phyloP scores from a whole-genome alignment of 2,329 filamentous ascomycete species.

The Neofusicoccum sp. region DNA sequence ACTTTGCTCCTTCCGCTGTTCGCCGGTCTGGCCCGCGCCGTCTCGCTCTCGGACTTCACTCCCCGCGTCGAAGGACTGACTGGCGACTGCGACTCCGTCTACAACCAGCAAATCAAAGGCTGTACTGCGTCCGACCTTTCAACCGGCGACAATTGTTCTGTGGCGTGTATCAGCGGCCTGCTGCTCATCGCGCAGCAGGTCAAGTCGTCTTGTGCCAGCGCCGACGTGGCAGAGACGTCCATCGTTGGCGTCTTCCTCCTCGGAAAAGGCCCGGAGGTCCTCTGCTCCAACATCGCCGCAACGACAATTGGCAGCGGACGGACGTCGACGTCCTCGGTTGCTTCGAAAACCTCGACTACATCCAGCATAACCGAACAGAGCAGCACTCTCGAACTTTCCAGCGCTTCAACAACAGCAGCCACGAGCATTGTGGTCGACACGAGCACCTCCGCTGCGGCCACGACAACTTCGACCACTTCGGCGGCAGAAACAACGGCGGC shows the following conservation, averaged over 20 bases:
- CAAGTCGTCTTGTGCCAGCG: conserved; percentile 31
- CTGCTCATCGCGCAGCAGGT: conserved; percentile 35
- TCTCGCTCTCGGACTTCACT: conserved; percentile 46
- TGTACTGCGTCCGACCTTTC: conserved; percentile 38
- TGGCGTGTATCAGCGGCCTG: conserved; percentile 42
- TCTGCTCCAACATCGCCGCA: conserved; percentile 39
- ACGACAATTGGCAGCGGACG: conserved; percentile 19
- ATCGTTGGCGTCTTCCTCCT: conserved; percentile 45
- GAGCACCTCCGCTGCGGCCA: conserved; percentile 18
- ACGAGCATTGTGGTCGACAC: conserved; percentile 22
- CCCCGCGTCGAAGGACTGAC: conserved; percentile 43
- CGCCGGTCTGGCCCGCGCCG: conserved; percentile 30
- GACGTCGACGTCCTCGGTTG: conserved; percentile 13
- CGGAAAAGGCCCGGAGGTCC: conserved; percentile 35
- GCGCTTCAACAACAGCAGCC: conserved; percentile 18
- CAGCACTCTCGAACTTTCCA: conserved; percentile 19
- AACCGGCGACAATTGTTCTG: conserved; percentile 28
- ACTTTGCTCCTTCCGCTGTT: conserved; percentile 18
- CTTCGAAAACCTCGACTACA: conserved; percentile 16
- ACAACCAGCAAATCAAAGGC: conserved; percentile 40
- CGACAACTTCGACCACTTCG: conserved; percentile 10
- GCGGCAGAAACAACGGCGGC: conserved; percentile 8
- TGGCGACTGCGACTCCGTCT: conserved; percentile 38
- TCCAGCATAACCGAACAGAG: conserved; percentile 11
- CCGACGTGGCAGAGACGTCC: conserved; percentile 37